phyloP scores from a whole-genome alignment of 371 early-diverging fungal genomes.

The Mucor racemosus region DNA sequence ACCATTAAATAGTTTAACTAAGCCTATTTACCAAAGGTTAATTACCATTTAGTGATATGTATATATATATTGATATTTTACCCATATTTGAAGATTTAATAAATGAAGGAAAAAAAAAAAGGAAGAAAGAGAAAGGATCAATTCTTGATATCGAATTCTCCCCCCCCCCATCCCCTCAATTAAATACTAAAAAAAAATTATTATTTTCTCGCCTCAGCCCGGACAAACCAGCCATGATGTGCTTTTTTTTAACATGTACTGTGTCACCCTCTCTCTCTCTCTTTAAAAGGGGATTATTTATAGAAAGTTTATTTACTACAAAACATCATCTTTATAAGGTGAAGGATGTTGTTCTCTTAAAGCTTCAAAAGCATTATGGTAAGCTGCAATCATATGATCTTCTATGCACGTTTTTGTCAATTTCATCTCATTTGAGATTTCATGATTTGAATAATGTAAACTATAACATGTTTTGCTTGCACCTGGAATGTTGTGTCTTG shows the following conservation, averaged over 20 bases:
- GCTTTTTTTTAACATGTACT: neutral
- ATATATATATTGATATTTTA: neutral
- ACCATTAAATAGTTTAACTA: slow-evolving; percentile 3
- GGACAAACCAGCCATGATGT: neutral
- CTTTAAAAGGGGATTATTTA: neutral
- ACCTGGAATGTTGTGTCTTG: slow-evolving; percentile 25
- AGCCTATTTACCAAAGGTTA: neutral
- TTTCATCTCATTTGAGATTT: slow-evolving; percentile 42
- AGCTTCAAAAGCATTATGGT: slow-evolving; percentile 35
- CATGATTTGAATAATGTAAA: slow-evolving; percentile 24
- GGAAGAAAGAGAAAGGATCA: neutral
- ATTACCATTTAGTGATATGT: neutral
- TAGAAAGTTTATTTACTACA: neutral
- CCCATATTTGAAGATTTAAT: slow-evolving; percentile 15
- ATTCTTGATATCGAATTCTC: neutral
- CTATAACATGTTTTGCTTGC: slow-evolving; percentile 23
- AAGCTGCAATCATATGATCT: slow-evolving; percentile 45
- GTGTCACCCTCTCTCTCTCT: too few species aligned
- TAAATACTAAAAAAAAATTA: neutral
- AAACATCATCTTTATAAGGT: neutral
- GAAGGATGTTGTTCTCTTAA: slow-evolving; percentile 7
- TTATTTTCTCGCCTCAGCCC: neutral
- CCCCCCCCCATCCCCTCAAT: slow-evolving; percentile 1
- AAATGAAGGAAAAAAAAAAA: neutral
- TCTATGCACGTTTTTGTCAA: slow-evolving; percentile 48